Evolutionary conservation across 495 filamentous ascomycete genomes (phyloP).

Genomic region (Xylaria grammica): DNA sequence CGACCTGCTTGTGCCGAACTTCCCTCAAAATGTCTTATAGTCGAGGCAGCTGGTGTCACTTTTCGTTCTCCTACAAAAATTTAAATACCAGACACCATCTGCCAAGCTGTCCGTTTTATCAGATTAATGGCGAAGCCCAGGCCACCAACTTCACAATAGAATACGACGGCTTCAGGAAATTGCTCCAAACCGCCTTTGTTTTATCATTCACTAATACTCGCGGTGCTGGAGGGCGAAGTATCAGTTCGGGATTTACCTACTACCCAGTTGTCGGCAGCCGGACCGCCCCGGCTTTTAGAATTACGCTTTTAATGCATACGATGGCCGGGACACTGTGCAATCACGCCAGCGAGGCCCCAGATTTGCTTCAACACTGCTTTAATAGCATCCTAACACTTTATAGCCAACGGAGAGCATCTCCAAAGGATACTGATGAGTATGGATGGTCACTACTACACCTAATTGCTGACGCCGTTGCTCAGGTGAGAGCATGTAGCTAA

Average conservation of each 20-base stretch:
- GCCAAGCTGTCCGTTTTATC: slow-evolving; percentile 1
- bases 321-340: neutral
- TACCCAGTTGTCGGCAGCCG: neutral
- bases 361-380: neutral
- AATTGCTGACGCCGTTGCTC: neutral
- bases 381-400: slow-evolving; percentile 1
- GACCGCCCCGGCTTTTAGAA: neutral
- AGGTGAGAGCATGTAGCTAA: neutral
- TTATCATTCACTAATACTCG: neutral
- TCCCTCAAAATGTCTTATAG: neutral
- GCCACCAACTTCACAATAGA: neutral
- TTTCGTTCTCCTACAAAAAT: neutral
- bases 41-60: neutral
- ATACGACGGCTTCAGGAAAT: neutral
- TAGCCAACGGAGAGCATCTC: neutral
- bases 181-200: neutral
- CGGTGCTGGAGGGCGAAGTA: slow-evolving; percentile 6
- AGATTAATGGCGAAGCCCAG: neutral
- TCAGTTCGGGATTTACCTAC: neutral
- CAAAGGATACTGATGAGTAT: neutral
- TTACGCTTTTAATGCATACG: neutral
- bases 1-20: neutral
- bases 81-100: neutral
- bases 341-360: too few relatives aligned
- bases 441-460: neutral